Evolutionary conservation across 306 rosid species (phyloP).

Genomic region (Carpinus viminea): DNA sequence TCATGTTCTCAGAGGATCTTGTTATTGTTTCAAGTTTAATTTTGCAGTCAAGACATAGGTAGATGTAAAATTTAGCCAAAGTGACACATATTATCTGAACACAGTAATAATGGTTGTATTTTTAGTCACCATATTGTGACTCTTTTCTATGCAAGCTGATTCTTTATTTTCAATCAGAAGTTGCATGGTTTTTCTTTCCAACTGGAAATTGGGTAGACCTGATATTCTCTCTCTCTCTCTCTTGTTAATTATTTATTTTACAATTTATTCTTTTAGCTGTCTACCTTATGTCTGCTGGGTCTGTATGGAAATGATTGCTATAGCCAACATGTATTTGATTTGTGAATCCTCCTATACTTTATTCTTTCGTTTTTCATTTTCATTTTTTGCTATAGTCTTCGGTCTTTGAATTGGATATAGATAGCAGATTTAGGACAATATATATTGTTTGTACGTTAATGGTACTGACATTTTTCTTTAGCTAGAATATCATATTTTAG

Average conservation of each 20-base stretch:
- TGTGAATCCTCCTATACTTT: background rate
- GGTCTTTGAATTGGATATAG: background rate
- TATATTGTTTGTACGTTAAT: background rate
- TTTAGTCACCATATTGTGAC: background rate
- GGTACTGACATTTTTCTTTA: background rate
- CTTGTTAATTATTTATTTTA: background rate
- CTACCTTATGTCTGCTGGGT: background rate
- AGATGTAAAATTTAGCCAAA: background rate
- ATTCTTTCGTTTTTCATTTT: background rate
- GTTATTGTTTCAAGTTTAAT: background rate
- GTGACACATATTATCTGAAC: background rate
- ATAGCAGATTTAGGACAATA: too few relatives aligned
- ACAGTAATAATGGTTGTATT: background rate
- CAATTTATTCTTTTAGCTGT: background rate
- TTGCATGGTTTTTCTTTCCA: background rate
- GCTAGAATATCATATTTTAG: background rate
- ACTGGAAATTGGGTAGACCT: slow-evolving; percentile 1
- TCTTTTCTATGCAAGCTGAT: background rate
- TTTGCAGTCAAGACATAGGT: background rate
- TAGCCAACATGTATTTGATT: background rate
- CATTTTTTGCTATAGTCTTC: background rate
- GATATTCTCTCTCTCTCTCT: background rate
- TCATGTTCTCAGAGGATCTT: background rate
- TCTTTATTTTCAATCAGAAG: background rate
- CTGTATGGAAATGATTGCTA: background rate